Evolutionary conservation across 2,329 filamentous ascomycete genomes (phyloP), one percentile per base, ranked within the genome.

Genomic region (Hypoxylon sp.): DNA sequence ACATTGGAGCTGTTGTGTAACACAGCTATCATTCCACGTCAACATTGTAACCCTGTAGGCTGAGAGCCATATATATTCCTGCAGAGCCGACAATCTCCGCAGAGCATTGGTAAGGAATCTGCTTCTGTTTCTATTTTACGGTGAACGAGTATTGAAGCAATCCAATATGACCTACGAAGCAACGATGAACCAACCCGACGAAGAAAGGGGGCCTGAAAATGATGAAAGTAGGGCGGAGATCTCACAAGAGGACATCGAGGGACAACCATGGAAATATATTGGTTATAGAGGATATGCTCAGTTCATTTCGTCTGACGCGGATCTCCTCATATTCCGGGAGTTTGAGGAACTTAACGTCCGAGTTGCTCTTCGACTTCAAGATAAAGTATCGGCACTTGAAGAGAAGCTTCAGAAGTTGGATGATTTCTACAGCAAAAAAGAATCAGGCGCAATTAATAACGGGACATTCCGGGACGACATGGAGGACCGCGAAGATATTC

Each of bases 291-390:
- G 71, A n/a, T 79, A 77, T 53, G 4, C 73, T 0, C 35, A 70
- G 1, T 78, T 79, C 46, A 57, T 79, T 10, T 66, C 76, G 9
- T 77, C 78, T 0, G 78, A 79, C 2, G 72, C 74, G 19, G 78
- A 79, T 37, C 73, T 78, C 22, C 71, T 75, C 17, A 72, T 80
- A 8, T 72, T 82, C 5, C 73, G 80, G 6, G 72, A 77, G 17
- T 82, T 81, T 50, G 71, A 74, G 10, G 64, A 71, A 2, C 70
- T 80, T 0, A 79, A 78, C 46, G 66, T 69, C 8, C 69, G 79
- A n/a, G 67, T 80, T 17, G 67, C 77, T 0, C 70, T 81, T 8
- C 71, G 70, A 3, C 67, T 80, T 13, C 80, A 82, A 68, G 79
- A 82, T 51, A 71, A 79, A 51, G 71, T 81, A 1, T 71, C 73